Evolutionary conservation across 257 asterid genomes (phyloP).

Genomic region (Ligustrum vulgare): DNA sequence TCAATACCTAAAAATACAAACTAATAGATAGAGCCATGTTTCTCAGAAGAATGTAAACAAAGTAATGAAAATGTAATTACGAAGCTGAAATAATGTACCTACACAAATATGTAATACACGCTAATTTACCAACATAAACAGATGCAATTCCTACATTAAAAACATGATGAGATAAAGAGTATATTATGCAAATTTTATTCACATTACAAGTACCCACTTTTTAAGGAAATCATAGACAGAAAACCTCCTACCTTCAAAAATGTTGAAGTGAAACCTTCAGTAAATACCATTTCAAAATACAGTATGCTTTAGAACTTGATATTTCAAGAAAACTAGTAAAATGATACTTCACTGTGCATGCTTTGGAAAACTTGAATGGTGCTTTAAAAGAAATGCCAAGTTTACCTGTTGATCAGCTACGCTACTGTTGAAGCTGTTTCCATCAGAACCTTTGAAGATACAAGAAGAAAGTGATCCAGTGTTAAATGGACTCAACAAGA

Average conservation of each 20-base stretch:
- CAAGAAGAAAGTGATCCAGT: constrained; percentile 29
- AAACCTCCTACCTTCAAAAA: background rate
- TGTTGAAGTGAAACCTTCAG: background rate
- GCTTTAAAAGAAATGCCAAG: constrained; percentile 3
- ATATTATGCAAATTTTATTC: background rate
- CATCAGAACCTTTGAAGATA: constrained; percentile 59
- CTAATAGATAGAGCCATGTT: background rate
- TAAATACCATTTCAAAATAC: background rate
- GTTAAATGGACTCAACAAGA: constrained; percentile 2
- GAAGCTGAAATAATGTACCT: background rate
- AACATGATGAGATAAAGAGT: background rate
- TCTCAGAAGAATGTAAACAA: background rate
- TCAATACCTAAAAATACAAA: background rate
- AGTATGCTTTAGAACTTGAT: background rate
- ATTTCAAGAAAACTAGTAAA: background rate
- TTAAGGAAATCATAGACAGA: background rate
- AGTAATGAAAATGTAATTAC: background rate
- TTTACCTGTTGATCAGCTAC: constrained; percentile 86
- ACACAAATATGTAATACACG: background rate
- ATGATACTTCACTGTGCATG: background rate
- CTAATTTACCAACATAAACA: background rate
- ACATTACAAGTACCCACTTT: background rate
- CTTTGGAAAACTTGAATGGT: background rate
- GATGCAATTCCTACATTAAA: background rate
- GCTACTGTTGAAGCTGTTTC: constrained; percentile 83